Percentiles rank a stretch among this genome's conserved stretches.
Evolutionary conservation across 768 basidiomycete species (phyloP).

Genomic region (Rhizopogon vulgaris): DNA sequence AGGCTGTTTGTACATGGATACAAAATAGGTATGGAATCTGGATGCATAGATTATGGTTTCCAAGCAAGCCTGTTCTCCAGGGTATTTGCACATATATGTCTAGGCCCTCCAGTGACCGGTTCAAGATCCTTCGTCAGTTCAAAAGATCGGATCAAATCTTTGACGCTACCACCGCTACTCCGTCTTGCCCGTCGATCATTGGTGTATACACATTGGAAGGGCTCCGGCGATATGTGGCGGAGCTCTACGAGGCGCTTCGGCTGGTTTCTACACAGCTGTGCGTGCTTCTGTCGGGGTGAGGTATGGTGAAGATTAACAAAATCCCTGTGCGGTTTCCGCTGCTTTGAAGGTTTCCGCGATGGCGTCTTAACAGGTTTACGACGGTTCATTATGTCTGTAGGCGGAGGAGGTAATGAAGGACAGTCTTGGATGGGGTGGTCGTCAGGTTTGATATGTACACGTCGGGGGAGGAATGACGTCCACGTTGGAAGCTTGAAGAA

Average conservation of each 20-base stretch:
- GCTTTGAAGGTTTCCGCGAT: constrained; percentile 40
- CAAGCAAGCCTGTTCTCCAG: background rate
- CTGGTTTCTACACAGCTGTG: constrained; percentile 39
- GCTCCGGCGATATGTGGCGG: constrained; percentile 33
- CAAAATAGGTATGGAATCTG: background rate
- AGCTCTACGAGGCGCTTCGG: constrained; percentile 50
- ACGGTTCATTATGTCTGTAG: constrained; percentile 30
- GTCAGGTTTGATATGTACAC: constrained; percentile 22
- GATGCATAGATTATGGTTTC: background rate
- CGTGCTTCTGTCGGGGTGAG: constrained; percentile 31
- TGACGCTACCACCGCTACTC: constrained; percentile 67
- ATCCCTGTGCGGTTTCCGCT: constrained; percentile 52
- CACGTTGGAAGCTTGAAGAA: constrained; percentile 54
- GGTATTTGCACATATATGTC: background rate
- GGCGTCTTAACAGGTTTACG: constrained; percentile 60
- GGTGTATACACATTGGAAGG: constrained; percentile 23
- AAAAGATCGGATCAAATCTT: constrained; percentile 61
- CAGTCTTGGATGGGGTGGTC: constrained; percentile 31
- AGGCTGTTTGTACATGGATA: too few species aligned
- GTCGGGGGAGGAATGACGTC: constrained; percentile 23
- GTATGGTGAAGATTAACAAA: constrained; percentile 57
- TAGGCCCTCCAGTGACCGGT: background rate
- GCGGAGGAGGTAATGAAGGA: constrained; percentile 36
- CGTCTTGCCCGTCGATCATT: constrained; percentile 36
- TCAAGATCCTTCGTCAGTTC: constrained; percentile 38